phyloP scores from a whole-genome alignment of 2,329 filamentous ascomycete species.

The Xylogone sp. region DNA sequence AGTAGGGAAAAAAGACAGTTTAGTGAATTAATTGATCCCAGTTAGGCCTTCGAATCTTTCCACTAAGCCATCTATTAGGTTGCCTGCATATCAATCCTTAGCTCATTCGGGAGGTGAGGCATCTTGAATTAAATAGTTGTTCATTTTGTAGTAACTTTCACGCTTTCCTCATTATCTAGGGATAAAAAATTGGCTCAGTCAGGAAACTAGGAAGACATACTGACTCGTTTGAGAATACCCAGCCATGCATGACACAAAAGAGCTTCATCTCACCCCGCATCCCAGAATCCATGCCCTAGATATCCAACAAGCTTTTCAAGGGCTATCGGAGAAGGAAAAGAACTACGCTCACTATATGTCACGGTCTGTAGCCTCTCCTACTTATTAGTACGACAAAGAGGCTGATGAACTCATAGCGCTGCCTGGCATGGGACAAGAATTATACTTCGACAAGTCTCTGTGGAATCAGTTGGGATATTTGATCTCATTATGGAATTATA shows the following conservation, averaged over 20 bases:
- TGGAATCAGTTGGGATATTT: constrained; percentile 53
- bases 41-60: too few relatives aligned
- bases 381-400: neutral
- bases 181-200: neutral
- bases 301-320: constrained; percentile 42
- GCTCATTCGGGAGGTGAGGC: too few relatives aligned
- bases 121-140: too few relatives aligned
- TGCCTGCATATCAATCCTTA: too few relatives aligned
- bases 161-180: neutral
- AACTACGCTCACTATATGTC: constrained; percentile 61
- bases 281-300: constrained; percentile 34
- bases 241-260: neutral
- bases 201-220: constrained; percentile 8
- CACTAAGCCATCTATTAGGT: too few relatives aligned
- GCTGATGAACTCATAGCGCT: constrained; percentile 34
- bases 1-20: too few relatives aligned
- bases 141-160: neutral
- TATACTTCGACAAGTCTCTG: constrained; percentile 55
- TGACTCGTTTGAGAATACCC: neutral
- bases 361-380: constrained; percentile 14
- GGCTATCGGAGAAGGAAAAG: constrained; percentile 50
- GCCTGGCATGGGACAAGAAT: constrained; percentile 53
- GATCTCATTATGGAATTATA: constrained; percentile 55
- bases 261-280: constrained; percentile 13
- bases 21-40: too few relatives aligned